phyloP scores from a whole-genome alignment of 768 basidiomycete species.

The Tremella fuciformis region DNA sequence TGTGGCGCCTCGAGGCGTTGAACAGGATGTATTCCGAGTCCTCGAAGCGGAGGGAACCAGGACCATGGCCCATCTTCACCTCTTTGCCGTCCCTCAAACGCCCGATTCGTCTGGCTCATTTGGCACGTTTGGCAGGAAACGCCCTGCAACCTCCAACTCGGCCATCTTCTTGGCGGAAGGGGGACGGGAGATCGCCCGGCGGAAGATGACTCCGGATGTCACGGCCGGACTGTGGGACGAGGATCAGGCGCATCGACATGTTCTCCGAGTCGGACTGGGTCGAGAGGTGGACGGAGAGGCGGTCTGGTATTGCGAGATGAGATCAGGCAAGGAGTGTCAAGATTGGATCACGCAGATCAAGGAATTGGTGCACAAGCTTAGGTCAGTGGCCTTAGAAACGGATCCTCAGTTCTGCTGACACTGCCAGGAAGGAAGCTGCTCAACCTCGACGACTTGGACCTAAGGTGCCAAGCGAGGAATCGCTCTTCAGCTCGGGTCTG shows the following conservation, averaged over 20 bases:
- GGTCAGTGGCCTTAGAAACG: background rate
- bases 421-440: background rate
- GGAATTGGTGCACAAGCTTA: background rate
- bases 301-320: constrained; percentile 3
- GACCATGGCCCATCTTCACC: constrained; percentile 1
- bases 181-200: background rate
- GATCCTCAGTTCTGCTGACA: background rate
- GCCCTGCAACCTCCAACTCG: background rate
- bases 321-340: background rate
- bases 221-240: background rate
- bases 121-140: background rate
- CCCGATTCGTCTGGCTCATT: too few species aligned
- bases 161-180: background rate
- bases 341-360: constrained; percentile 4
- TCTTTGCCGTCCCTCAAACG: background rate
- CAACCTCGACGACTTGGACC: background rate
- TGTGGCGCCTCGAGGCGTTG: background rate
- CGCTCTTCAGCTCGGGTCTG: background rate
- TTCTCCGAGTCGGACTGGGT: background rate
- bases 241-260: background rate
- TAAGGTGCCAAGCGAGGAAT: background rate
- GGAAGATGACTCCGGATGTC: background rate
- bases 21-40: background rate
- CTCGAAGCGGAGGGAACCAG: background rate
- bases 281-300: background rate